phyloP scores from a whole-genome alignment of 805 yeast species.

The Cyberlindnera sargentensis region DNA sequence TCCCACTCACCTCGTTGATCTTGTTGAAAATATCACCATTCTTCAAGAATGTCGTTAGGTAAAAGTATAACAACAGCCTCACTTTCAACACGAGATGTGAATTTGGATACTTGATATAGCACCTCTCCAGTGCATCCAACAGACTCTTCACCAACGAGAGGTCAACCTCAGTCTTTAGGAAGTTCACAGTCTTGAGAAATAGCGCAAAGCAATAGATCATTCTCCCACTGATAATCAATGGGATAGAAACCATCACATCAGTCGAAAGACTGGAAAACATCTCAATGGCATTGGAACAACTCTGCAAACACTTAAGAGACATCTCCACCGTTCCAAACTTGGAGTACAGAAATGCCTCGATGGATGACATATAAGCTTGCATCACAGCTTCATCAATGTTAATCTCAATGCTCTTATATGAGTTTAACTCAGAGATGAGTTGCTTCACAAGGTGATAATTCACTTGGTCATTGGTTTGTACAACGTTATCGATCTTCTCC shows the following conservation, averaged over 20 bases:
- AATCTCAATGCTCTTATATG: slow-evolving; percentile 3
- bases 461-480: slow-evolving; percentile 11
- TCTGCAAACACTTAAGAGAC: slow-evolving; percentile 17
- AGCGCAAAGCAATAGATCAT: slow-evolving; percentile 24
- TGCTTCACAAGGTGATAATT: slow-evolving; percentile 13
- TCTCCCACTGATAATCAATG: slow-evolving; percentile 21
- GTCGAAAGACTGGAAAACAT: slow-evolving; percentile 12
- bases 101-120: slow-evolving; percentile 11
- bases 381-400: slow-evolving; percentile 10
- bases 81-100: slow-evolving; percentile 19
- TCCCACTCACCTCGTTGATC: slow-evolving; percentile 10
- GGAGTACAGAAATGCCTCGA: slow-evolving; percentile 22
- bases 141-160: slow-evolving; percentile 9
- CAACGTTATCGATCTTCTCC: slow-evolving; percentile 41
- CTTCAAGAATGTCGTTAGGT: slow-evolving; percentile 23
- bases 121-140: slow-evolving; percentile 11
- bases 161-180: slow-evolving; percentile 15
- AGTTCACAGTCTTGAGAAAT: slow-evolving; percentile 18
- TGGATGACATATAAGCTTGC: slow-evolving; percentile 17
- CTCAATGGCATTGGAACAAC: slow-evolving; percentile 15
- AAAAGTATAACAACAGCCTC: slow-evolving; percentile 20
- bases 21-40: slow-evolving; percentile 19
- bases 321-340: slow-evolving; percentile 12
- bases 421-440: slow-evolving; percentile 14
- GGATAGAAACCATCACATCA: slow-evolving; percentile 13